phyloP scores from a whole-genome alignment of 768 basidiomycete species.

The Boletus bicolor region DNA sequence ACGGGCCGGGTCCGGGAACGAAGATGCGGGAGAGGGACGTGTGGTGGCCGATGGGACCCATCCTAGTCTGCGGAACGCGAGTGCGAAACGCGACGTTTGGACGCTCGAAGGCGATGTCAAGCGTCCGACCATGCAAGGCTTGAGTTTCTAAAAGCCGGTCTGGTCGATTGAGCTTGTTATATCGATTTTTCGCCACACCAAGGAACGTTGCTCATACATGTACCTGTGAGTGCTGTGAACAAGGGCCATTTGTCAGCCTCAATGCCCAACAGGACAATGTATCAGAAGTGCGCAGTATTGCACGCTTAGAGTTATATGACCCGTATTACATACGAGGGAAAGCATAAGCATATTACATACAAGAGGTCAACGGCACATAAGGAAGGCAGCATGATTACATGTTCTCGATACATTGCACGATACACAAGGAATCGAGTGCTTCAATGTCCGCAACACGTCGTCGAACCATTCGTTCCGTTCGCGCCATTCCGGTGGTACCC shows the following conservation, averaged over 20 bases:
- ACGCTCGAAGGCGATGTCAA: conserved; percentile 1
- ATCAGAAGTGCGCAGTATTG: background rate
- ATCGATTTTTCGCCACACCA: background rate
- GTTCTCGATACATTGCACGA: background rate
- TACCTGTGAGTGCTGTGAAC: background rate
- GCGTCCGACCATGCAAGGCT: conserved; percentile 14
- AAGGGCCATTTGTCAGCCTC: background rate
- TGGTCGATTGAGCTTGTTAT: background rate
- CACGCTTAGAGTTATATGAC: background rate
- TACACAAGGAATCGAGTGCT: background rate
- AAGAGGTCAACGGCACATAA: background rate
- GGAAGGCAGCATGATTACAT: background rate
- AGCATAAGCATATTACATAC: background rate
- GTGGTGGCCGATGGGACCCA: background rate
- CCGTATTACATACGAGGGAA: background rate
- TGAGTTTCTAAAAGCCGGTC: conserved; percentile 13
- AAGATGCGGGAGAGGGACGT: background rate
- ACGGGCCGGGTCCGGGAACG: conserved; percentile 18
- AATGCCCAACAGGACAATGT: background rate
- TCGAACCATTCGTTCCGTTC: conserved; percentile 16
- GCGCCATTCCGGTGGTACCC: conserved; percentile 13
- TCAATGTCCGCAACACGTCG: conserved; percentile 10
- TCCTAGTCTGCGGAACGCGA: background rate
- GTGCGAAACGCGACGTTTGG: conserved; percentile 6
- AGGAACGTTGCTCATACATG: background rate